Evolutionary conservation across 768 basidiomycete genomes (phyloP).

Genomic region (Boletellus emodensis): DNA sequence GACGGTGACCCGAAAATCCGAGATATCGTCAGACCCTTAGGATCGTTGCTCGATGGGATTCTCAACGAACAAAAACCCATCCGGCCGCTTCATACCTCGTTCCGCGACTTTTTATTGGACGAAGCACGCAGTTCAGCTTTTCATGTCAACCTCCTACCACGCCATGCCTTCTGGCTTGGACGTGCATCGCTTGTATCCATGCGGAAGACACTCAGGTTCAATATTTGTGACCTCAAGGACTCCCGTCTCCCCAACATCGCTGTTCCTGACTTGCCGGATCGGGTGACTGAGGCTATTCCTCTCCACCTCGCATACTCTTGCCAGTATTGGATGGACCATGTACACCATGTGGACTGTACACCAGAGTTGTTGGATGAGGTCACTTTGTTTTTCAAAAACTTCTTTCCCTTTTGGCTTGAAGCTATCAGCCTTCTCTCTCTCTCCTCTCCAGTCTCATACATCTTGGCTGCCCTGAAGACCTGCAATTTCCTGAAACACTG

Average conservation of each 20-base stretch:
- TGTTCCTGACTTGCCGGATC: conserved; percentile 13
- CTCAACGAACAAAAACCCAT: conserved; percentile 17
- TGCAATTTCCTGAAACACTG: conserved; percentile 11
- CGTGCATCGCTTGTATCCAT: conserved; percentile 29
- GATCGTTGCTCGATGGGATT: conserved; percentile 21
- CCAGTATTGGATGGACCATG: conserved; percentile 35
- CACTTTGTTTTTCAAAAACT: conserved; percentile 18
- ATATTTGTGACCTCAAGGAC: conserved; percentile 36
- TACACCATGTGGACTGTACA: conserved; percentile 9
- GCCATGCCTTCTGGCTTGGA: conserved; percentile 20
- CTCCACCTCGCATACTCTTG: conserved; percentile 34
- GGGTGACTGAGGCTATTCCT: conserved; percentile 26
- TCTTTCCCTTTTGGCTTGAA: conserved; percentile 39
- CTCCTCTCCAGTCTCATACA: conserved; percentile 1
- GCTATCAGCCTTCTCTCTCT: conserved; percentile 25
- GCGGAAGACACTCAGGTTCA: conserved; percentile 33
- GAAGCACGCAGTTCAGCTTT: conserved; percentile 21
- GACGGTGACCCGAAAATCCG: conserved; percentile 2
- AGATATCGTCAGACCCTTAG: conserved; percentile 18
- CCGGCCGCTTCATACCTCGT: conserved; percentile 33
- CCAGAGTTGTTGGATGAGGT: conserved; percentile 12
- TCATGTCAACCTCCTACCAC: conserved; percentile 11
- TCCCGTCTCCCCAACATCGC: conserved; percentile 31
- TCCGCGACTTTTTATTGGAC: conserved; percentile 32
- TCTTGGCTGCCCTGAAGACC: conserved; percentile 7